These are phyloP conservation scores for Pythium dissotocum DNA, from an alignment of 352 stramenopile genomes.

Conservation along the genomic window DNA sequence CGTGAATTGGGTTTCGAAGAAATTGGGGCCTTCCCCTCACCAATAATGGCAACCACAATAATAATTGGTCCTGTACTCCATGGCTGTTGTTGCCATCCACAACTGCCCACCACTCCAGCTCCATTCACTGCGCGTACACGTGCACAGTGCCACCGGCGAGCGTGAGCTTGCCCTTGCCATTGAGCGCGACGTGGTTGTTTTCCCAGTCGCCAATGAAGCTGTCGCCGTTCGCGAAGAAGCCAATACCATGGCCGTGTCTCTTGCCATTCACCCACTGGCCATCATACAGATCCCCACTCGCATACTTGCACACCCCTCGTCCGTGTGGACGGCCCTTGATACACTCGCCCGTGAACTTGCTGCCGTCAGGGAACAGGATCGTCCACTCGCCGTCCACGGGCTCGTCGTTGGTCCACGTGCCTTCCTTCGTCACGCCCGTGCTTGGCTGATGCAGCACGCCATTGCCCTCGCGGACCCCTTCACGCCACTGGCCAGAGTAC, in stretches of 20 bases:
- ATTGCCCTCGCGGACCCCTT: constrained; percentile 49
- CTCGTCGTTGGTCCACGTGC: constrained; percentile 54
- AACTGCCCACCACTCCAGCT: too few relatives aligned
- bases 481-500: constrained; percentile 73
- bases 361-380: constrained; percentile 73
- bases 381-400: constrained; percentile 72
- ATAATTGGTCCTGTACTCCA: not conserved
- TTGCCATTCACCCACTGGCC: constrained; percentile 82
- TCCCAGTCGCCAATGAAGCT: constrained; percentile 78
- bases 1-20: not conserved
- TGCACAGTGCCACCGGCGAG: constrained; percentile 74
- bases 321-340: constrained; percentile 65
- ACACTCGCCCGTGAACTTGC: constrained; percentile 74
- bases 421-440: constrained; percentile 68
- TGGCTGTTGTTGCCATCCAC: not conserved
- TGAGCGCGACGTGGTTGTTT: constrained; percentile 82
- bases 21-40: not conserved
- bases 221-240: constrained; percentile 74
- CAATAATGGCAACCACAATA: not conserved
- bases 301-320: constrained; percentile 77
- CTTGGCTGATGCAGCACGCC: constrained; percentile 46
- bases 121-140: constrained; percentile 49
- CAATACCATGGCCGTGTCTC: constrained; percentile 64
- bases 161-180: constrained; percentile 65
- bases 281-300: constrained; percentile 83